phyloP scores from a whole-genome alignment of 2,329 filamentous ascomycete species.

The Westerdykella aurantiaca region DNA sequence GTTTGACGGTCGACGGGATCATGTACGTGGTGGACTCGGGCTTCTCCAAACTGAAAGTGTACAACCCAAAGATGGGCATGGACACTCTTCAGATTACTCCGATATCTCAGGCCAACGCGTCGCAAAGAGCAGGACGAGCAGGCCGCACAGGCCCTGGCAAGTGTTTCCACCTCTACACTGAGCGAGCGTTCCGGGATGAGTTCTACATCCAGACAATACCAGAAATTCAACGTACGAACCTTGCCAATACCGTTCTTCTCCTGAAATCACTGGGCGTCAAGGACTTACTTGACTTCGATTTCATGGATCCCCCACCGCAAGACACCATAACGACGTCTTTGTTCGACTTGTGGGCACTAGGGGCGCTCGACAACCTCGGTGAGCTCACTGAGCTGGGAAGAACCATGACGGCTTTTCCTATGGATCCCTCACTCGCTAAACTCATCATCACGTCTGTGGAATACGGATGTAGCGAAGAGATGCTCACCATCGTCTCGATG shows the following conservation, averaged over 20 bases:
- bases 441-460: slow-evolving; percentile 85
- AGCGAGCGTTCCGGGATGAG: slow-evolving; percentile 91
- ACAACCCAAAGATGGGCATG: slow-evolving; percentile 99
- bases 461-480: slow-evolving; percentile 92
- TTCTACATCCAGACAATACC: slow-evolving; percentile 96
- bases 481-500: slow-evolving; percentile 98
- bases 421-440: slow-evolving; percentile 94
- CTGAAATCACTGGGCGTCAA: slow-evolving; percentile 92
- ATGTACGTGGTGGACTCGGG: slow-evolving; percentile 98
- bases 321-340: slow-evolving; percentile 96
- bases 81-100: slow-evolving; percentile 96
- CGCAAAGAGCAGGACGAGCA: slow-evolving; percentile 86
- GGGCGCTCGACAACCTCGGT: slow-evolving; percentile 87
- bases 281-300: slow-evolving; percentile 92
- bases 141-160: slow-evolving; percentile 94
- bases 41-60: slow-evolving; percentile 96
- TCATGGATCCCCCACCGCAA: slow-evolving; percentile 97
- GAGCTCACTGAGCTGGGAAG: slow-evolving; percentile 81
- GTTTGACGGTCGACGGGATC: slow-evolving; percentile 95
- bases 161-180: slow-evolving; percentile 88
- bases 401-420: slow-evolving; percentile 96
- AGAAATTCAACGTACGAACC: slow-evolving; percentile 93
- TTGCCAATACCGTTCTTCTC: slow-evolving; percentile 89
- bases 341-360: slow-evolving; percentile 95
- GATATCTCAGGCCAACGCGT: slow-evolving; percentile 93